Evolutionary conservation across 2,329 filamentous ascomycete species (phyloP), one percentile per base, ranked within the genome.

Genomic region (Sarocladiaceae sp.): DNA sequence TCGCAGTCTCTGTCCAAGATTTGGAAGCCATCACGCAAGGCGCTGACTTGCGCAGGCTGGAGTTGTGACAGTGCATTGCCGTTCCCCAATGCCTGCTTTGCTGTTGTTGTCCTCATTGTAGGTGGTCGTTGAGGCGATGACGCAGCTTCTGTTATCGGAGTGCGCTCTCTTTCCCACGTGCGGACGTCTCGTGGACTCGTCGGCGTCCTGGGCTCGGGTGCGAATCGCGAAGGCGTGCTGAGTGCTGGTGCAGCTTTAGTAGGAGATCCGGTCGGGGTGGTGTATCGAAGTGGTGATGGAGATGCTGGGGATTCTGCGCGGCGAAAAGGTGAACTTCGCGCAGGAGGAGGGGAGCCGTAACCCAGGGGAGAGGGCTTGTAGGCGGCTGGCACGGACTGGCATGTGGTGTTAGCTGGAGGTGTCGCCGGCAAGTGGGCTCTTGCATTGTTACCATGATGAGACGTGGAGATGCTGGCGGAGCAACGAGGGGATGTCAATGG

Each of bases 1-100:
- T 93, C 88, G 57, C 88, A 90, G 63, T 93, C 84, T 48, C 88
- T 78, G 63, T 97, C 93, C 37, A 98, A 74, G 47, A 96, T 89
- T 63, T 94, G 88, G 63, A 97, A 98, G 0, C 85, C 88, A 60
- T 97, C 91, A 48, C 93, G 80, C 65, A 98, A 78, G 55, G 88
- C 87, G 56, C 90, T 81, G 27, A 96, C 80, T 55, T 96, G 88
- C 3, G 86, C 74, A 2, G 88, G 82, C 29, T 91, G 85, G 33
- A 97, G 67, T 56, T 86, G 83, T 3, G 83, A 82, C 34, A 89
- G 69, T 12, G 80, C 72, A 54, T 74, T 80, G 26, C 71, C 69
- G 44, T 68, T 63, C 3, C 61, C 62, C 32, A 69, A 56, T 5
- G 66, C 56, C 20, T 21, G 37, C 31, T 65, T 63, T 20, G 64